Base-by-base conservation (phyloP, 257 asterid species). In the Galeopsis tetrahit region DNA sequence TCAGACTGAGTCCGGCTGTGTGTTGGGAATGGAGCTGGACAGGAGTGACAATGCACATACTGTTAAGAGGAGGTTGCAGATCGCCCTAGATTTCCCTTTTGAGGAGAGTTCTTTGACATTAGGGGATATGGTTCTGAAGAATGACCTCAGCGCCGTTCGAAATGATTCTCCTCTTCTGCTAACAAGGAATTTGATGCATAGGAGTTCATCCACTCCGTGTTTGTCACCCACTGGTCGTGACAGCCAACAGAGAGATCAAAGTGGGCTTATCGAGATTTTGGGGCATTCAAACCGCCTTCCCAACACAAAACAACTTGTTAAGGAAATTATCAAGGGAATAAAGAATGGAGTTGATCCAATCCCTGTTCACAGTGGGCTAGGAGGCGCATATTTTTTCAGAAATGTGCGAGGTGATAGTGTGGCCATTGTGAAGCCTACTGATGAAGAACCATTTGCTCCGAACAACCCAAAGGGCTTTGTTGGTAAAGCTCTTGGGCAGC, bases 201-300 rank as follows among this genome's bases (percentile, higher is more conserved):
- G 99, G 82, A 94, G 99, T 77, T 91, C 97, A 2, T 94, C 99
- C 11, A 89, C 97, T 69, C 99, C 99, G 11, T 94, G 99, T 78
- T 87, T 94, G 84, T 91, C 97, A 0, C 99, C 99, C 68, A 89
- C 96, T 49, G 99, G 97, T 10, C 73, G 83, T 76, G 96, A 94
- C 42, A 60, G 72, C 72, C 97, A 89, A 17, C 97, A 89, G 79
- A 88, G 82, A 74, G 99, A 94, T 85, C 84, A 81, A 78, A 85
- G 96, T 78, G 93, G 96, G 49, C 97, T 91, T 0, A 83, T 94
- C 9, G 99, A 91, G 87, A 85, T 94, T 39, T 69, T 94, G 86
- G 95, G 97, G 58, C 81, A 85, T 59, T 89, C 96, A 0, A 71
- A 3, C 44, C 68, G 80, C 68, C 83, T 87, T 76, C 66, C 82